phyloP scores from a whole-genome alignment of 768 basidiomycete species.

The Tulasnella sp. region DNA sequence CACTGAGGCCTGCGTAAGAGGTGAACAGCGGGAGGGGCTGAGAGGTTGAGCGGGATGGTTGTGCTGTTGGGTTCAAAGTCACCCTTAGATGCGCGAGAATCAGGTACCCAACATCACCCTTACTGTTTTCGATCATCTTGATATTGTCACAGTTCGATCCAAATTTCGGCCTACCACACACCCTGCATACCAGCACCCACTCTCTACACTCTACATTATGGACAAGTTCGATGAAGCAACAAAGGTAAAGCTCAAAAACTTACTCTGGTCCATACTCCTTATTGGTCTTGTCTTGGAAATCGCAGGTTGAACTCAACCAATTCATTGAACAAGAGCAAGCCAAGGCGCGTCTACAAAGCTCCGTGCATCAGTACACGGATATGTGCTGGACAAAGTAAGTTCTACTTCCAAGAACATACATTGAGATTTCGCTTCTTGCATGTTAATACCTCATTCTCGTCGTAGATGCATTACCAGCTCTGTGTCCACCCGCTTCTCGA shows the following conservation, averaged over 20 bases:
- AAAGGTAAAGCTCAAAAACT: constrained; percentile 36
- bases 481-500: constrained; percentile 66
- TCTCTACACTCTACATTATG: constrained; percentile 29
- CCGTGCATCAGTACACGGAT: constrained; percentile 50
- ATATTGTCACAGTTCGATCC: neutral
- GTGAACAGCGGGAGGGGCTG: too few species aligned
- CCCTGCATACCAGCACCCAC: too few species aligned
- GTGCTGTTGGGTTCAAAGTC: too few species aligned
- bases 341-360: constrained; percentile 54
- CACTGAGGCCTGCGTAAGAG: too few species aligned
- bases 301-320: constrained; percentile 62
- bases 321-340: constrained; percentile 79
- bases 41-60: too few species aligned
- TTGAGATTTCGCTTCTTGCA: too few species aligned
- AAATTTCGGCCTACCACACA: neutral
- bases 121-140: neutral
- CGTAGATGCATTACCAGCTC: constrained; percentile 69
- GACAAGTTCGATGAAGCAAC: constrained; percentile 69
- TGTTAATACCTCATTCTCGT: neutral
- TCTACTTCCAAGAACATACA: too few species aligned
- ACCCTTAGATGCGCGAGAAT: neutral
- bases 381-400: constrained; percentile 90
- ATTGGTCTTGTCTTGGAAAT: constrained; percentile 42
- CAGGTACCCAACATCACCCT: neutral
- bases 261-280: neutral